Conservation (phyloP, 345 rosid species). For the Mangifera indica region DNA sequence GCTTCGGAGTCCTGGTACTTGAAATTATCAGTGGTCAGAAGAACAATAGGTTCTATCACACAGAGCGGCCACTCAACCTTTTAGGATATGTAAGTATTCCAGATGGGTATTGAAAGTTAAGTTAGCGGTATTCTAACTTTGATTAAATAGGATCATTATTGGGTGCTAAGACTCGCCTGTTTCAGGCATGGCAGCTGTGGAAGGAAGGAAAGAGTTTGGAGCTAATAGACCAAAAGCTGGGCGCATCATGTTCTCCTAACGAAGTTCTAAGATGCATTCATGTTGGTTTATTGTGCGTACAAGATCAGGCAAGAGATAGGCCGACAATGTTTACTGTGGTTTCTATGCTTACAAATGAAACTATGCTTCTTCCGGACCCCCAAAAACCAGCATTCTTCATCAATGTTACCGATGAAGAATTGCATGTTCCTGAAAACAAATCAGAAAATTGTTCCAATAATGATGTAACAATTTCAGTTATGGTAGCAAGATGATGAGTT, state of each 20-base stretch:
- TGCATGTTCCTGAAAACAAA: background rate
- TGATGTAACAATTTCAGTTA: slow-evolving; percentile 1
- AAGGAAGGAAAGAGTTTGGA: background rate
- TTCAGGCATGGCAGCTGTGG: slow-evolving; percentile 27
- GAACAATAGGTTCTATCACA: slow-evolving; percentile 8
- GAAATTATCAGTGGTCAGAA: slow-evolving; percentile 17
- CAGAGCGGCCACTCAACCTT: slow-evolving; percentile 13
- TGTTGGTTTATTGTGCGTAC: slow-evolving; percentile 19
- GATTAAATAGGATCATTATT: background rate
- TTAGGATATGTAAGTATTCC: slow-evolving; percentile 20
- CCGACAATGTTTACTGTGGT: slow-evolving; percentile 13
- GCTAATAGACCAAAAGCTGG: slow-evolving; percentile 1
- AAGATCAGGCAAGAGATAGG: slow-evolving; percentile 5
- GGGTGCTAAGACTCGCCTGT: background rate
- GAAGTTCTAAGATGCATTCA: slow-evolving; percentile 10
- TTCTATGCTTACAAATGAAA: slow-evolving; percentile 11
- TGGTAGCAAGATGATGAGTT: background rate
- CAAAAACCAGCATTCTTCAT: slow-evolving; percentile 20
- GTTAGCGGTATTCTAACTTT: too few relatives aligned
- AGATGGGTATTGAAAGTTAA: too few relatives aligned
- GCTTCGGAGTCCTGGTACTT: slow-evolving; percentile 20
- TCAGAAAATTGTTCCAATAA: background rate
- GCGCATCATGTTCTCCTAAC: background rate
- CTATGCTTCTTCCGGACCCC: background rate
- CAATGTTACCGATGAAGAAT: background rate